These are phyloP conservation scores for Aspergillus sp. DNA, from an alignment of 2,329 filamentous ascomycete species.

Conservation along the genomic window DNA sequence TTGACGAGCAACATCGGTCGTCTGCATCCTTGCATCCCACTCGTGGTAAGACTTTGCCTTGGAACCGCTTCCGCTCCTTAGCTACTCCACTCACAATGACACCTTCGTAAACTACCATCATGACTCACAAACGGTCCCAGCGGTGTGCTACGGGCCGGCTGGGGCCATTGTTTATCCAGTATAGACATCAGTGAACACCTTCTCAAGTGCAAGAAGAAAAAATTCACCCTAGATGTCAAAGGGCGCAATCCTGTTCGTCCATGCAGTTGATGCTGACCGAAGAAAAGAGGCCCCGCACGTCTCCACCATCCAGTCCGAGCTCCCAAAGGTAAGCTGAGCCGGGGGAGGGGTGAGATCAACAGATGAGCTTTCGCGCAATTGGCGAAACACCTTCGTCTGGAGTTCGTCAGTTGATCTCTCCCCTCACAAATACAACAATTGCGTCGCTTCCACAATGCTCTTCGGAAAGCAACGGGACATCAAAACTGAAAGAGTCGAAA, in stretches of 20 bases:
- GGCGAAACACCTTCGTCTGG: neutral
- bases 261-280: neutral
- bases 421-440: neutral
- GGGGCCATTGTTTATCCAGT: neutral
- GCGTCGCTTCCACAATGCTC: neutral
- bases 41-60: conserved; percentile 6
- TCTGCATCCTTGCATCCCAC: neutral
- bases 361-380: neutral
- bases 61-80: neutral
- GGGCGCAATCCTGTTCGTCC: conserved; percentile 1
- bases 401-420: neutral
- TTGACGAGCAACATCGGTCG: neutral
- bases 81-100: conserved; percentile 2
- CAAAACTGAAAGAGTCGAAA: neutral
- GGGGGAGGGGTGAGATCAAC: neutral
- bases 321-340: conserved; percentile 5
- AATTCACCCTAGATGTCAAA: neutral
- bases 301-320: neutral
- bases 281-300: conserved; percentile 3
- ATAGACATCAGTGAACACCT: neutral
- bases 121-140: conserved; percentile 7
- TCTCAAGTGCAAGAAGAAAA: neutral
- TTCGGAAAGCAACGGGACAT: neutral
- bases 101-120: neutral
- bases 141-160: neutral